Evolutionary conservation across 2,329 filamentous ascomycete species (phyloP), one percentile per base, ranked within the genome.

Genomic region (Colletotrichum sp.): DNA sequence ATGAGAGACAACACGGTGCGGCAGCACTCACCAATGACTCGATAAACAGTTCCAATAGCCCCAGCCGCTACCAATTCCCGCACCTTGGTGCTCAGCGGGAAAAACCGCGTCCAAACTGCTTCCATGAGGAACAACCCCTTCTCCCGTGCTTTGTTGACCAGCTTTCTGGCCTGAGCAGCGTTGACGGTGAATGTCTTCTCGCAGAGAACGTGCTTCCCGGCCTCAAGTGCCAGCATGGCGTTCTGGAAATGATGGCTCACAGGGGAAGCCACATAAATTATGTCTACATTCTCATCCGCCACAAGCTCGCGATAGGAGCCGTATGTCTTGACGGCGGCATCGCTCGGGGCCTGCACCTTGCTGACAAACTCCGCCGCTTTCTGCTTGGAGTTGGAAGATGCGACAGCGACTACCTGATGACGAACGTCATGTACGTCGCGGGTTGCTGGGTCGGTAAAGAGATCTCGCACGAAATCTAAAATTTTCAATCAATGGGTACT

Each of bases 161-260:
- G 89, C 82, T 92, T 92, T 84, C 91, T 92, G 21, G 94, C 88
- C 85, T 98, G 95, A 9, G 91, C 88, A 4, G 94, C 95, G 78
- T 94, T 98, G 77, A 96, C 94, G 1, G 95, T 98, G 80, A 98
- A 93, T 0, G 96, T 92, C 89, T 98, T 98, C 86, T 98, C 96
- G 84, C 95, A 98, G 32, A 98, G 90, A 34, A 98, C 95, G 80
- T 96, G 90, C 89, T 98, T 98, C 80, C 95, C 94, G 6, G 94
- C 94, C 79, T 95, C 91, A 34, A 98, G 89, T 55, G 93, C 94
- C 18, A 98, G 90, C 91, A 96, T 95, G 78, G 92, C 91, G 85
- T 98, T 96, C 84, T 98, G 95, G 87, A 96, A 98, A 87, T 98
- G 96, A 84, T 98, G 95, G 80, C 94, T 96, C 87, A 98, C 95